Conservation (phyloP, 2,329 filamentous ascomycete genomes). For the Didymella arachidicola region DNA sequence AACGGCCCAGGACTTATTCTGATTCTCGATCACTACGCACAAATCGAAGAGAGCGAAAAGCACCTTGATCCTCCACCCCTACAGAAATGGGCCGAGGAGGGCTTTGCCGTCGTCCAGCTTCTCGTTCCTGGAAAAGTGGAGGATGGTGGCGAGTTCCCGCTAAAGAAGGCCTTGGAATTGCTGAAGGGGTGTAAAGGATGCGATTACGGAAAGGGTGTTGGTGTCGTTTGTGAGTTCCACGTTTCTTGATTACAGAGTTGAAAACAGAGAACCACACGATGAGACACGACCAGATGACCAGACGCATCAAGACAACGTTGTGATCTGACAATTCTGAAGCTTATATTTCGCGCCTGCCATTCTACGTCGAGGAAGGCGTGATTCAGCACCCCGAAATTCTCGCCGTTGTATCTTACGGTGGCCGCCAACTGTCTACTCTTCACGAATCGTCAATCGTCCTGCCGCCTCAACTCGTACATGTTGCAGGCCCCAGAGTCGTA, state of each 20-base stretch:
- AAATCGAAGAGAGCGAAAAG: slow-evolving; percentile 43
- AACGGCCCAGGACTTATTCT: slow-evolving; percentile 59
- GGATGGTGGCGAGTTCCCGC: slow-evolving; percentile 44
- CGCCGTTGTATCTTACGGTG: slow-evolving; percentile 45
- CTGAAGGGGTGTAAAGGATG: slow-evolving; percentile 37
- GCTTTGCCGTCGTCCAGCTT: slow-evolving; percentile 68
- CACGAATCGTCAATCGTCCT: slow-evolving; percentile 23
- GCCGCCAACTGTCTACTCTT: slow-evolving; percentile 38
- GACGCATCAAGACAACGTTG: background rate
- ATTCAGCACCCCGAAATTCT: slow-evolving; percentile 38
- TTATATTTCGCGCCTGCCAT: slow-evolving; percentile 43
- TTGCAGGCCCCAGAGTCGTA: slow-evolving; percentile 30
- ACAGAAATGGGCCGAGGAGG: slow-evolving; percentile 76
- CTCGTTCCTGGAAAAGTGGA: slow-evolving; percentile 44
- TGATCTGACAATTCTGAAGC: slow-evolving; percentile 27
- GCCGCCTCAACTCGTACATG: slow-evolving; percentile 44
- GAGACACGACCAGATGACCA: background rate
- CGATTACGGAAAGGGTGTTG: slow-evolving; percentile 37
- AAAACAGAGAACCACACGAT: no score
- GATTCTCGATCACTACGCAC: slow-evolving; percentile 50
- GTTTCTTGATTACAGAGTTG: background rate
- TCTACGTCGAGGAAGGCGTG: slow-evolving; percentile 43
- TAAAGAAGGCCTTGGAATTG: slow-evolving; percentile 37
- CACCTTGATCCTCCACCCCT: slow-evolving; percentile 63
- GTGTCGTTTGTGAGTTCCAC: slow-evolving; percentile 40